Evolutionary conservation across 2,329 filamentous ascomycete species (phyloP).

Genomic region (Elsinoe necatrix): DNA sequence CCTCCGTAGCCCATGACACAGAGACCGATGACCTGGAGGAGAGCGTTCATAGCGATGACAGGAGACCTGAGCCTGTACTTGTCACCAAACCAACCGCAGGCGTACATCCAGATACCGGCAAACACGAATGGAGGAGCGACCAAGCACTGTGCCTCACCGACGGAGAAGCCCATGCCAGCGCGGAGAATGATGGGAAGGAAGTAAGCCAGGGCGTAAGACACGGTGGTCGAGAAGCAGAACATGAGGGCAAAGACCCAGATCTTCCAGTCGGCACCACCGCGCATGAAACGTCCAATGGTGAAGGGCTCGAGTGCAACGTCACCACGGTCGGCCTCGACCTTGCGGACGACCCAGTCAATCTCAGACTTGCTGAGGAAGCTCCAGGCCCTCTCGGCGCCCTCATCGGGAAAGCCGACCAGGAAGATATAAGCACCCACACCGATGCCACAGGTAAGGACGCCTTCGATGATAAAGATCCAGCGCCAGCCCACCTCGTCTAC

Average conservation of each 20-base stretch:
- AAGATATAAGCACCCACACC: constrained; percentile 36
- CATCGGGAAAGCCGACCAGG: constrained; percentile 40
- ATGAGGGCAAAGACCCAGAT: constrained; percentile 48
- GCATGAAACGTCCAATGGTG: constrained; percentile 39
- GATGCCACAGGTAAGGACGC: constrained; percentile 34
- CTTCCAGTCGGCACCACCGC: constrained; percentile 41
- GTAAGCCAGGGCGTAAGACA: constrained; percentile 67
- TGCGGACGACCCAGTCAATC: constrained; percentile 39
- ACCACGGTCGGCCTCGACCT: constrained; percentile 43
- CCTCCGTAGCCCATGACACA: constrained; percentile 62
- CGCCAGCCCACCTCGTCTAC: constrained; percentile 35
- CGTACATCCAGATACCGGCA: constrained; percentile 55
- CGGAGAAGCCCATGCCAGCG: constrained; percentile 53
- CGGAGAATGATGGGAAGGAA: constrained; percentile 68
- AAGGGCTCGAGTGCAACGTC: constrained; percentile 43
- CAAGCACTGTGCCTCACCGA: constrained; percentile 59
- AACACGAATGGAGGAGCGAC: constrained; percentile 61
- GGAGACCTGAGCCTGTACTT: constrained; percentile 57
- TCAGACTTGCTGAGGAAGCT: constrained; percentile 38
- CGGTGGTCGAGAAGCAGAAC: constrained; percentile 57
- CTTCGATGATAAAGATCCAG: constrained; percentile 32
- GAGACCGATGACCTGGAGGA: constrained; percentile 57
- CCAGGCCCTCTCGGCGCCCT: constrained; percentile 32
- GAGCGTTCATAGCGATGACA: constrained; percentile 56
- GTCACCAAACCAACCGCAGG: constrained; percentile 56